Base-by-base conservation (phyloP, 2,329 filamentous ascomycete genomes). In the Verticillium longisporum region DNA sequence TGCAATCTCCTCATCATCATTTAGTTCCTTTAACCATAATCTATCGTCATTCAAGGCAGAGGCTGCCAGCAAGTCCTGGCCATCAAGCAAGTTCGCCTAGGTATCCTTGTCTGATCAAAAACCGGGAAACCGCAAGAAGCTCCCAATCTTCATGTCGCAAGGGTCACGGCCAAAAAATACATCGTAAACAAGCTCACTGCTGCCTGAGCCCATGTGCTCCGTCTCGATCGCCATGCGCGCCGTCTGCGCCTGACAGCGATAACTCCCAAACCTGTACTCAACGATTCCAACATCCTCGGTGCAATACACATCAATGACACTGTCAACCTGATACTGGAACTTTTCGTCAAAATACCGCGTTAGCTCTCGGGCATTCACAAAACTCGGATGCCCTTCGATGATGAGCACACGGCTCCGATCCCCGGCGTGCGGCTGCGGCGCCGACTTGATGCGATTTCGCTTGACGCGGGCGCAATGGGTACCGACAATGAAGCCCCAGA, bases 221-320 rank as follows among this genome's bases (percentile, higher is more conserved):
- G 55, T 50, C 37, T 57, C 26, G 14, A 65, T 26, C 0, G 71
- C 68, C 68, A 72, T 70, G 38, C 71, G 69, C 2, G 78, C 81
- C 58, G 78, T 75, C 70, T 83, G 77, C 0, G 82, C 75, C 74
- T 86, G 83, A 69, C 79, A 82, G 1, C 82, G 77, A 61, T 77
- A 85, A 60, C 81, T 83, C 0, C 80, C 81, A 64, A 86, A 86
- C 11, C 77, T 74, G 65, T 78, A 82, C 72, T 84, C 82, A 14
- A 82, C 63, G 2, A 78, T 73, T 0, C 67, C 66, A 31, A 72
- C 70, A 1, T 64, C 63, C 0, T 62, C 64, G 1, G 64, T 69
- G 32, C 64, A 61, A 38, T 70, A 66, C 21, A 78, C 68, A 18
- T 69, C 66, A 2, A 71, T 64, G 59, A 82, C 69, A 56, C 71